These are phyloP conservation scores for Solanum raphanifolium DNA, from an alignment of 257 asterid genomes.

Conservation along the genomic window DNA sequence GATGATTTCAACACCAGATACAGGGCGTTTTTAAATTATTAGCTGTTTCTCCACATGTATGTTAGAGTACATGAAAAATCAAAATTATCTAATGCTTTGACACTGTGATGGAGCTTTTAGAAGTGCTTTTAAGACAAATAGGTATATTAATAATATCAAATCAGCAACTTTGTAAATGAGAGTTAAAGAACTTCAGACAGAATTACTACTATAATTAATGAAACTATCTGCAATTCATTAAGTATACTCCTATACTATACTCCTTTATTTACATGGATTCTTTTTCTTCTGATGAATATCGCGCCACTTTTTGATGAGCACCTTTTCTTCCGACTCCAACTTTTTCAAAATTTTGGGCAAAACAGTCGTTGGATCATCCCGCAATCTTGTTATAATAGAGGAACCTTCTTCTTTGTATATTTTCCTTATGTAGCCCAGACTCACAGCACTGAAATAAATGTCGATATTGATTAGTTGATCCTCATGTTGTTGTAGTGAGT, in stretches of 20 bases:
- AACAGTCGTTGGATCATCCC: neutral
- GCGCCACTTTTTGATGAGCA: neutral
- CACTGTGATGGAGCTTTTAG: neutral
- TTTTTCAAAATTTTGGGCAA: neutral
- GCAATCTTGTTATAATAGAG: neutral
- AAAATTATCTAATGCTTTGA: neutral
- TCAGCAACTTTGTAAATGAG: neutral
- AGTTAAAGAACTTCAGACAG: neutral
- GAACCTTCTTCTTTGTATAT: no score
- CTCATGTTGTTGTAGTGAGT: no score
- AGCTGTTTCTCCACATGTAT: neutral
- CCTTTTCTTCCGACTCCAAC: neutral
- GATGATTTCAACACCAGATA: neutral
- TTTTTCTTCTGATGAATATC: neutral
- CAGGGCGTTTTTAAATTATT: neutral
- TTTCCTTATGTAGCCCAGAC: no score
- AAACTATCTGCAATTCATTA: no score
- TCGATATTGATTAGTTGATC: no score
- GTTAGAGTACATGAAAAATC: neutral
- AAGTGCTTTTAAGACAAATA: no score
- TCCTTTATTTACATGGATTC: neutral
- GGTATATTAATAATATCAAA: neutral
- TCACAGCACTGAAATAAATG: no score
- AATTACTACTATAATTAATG: no score
- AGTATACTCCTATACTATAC: neutral